A percentile compares a stretch with the other conserved stretches of the same genome.
These are phyloP conservation scores for Gypsophila paniculata DNA, from an alignment of 179 eudicot genomes.

Conservation along the genomic window DNA sequence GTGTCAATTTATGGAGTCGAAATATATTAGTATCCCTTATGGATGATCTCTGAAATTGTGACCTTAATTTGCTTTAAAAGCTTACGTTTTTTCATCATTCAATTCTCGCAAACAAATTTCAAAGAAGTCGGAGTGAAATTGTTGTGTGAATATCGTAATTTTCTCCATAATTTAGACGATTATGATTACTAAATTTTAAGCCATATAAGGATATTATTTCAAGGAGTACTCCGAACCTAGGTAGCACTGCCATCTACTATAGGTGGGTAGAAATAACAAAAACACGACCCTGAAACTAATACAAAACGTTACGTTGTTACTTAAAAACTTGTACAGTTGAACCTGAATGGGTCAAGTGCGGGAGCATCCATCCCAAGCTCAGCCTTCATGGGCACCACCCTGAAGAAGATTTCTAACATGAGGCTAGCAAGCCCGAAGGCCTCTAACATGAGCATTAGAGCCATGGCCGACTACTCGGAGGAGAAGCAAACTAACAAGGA, in stretches of 20 bases:
- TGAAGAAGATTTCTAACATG: conserved; percentile 52
- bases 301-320: neutral
- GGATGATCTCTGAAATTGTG: too few relatives aligned
- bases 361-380: conserved; percentile 54
- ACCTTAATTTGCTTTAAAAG: neutral
- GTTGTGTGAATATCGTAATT: too few relatives aligned
- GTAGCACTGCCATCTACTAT: neutral
- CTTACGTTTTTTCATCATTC: neutral
- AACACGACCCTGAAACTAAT: neutral
- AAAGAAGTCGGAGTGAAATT: too few relatives aligned
- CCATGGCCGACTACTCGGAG: conserved; percentile 43
- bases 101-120: neutral
- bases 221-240: neutral
- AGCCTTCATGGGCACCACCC: conserved; percentile 56
- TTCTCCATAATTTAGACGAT: too few relatives aligned
- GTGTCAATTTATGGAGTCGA: too few relatives aligned
- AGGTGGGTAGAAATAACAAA: neutral
- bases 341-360: conserved; percentile 51
- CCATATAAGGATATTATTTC: too few relatives aligned
- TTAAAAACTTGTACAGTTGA: conserved; percentile 38
- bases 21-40: too few relatives aligned
- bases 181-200: too few relatives aligned
- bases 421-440: conserved; percentile 30
- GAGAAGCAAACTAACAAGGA: conserved; percentile 56
- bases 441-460: conserved; percentile 37